A percentile compares a stretch with the other conserved stretches of the same genome.
Evolutionary conservation across 75 land plant species (phyloP).

Genomic region (Pinus tabuliformis): DNA sequence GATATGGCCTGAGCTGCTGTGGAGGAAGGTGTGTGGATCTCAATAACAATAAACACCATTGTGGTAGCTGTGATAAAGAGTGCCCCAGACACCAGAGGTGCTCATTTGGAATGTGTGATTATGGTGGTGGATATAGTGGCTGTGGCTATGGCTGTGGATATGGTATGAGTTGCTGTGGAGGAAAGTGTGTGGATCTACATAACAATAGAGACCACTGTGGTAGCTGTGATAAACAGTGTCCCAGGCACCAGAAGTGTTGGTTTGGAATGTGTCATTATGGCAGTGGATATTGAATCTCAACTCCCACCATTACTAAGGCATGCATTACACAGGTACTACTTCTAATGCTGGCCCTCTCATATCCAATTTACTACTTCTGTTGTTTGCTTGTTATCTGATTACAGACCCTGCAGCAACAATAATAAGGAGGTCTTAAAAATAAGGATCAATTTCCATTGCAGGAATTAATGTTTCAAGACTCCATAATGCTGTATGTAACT

Average conservation of each 20-base stretch:
- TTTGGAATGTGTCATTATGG: constrained; percentile 34
- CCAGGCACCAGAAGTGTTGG: constrained; percentile 7
- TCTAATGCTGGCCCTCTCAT: too few species aligned
- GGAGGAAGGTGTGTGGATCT: constrained; percentile 35
- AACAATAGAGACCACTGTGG: constrained; percentile 24
- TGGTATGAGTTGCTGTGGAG: constrained; percentile 29
- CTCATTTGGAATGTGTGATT: constrained; percentile 31
- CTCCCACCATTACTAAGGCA: too few species aligned
- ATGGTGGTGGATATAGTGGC: constrained; percentile 21
- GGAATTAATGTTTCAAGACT: too few species aligned
- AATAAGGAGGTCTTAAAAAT: too few species aligned
- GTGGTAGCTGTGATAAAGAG: constrained; percentile 20
- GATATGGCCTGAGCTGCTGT: constrained; percentile 24
- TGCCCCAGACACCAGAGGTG: constrained; percentile 15
- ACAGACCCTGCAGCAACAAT: too few species aligned
- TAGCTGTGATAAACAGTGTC: constrained; percentile 16
- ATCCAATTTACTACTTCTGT: too few species aligned
- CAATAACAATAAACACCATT: constrained; percentile 15
- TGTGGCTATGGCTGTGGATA: constrained; percentile 22
- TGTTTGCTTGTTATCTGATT: too few species aligned
- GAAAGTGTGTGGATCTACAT: constrained; percentile 30
- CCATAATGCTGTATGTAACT: too few species aligned
- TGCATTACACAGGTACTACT: too few species aligned
- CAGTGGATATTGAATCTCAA: constrained; percentile 10
- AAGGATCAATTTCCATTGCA: too few species aligned